These are phyloP conservation scores for Claviceps sp. DNA, from an alignment of 2,329 filamentous ascomycete genomes.

Conservation along the genomic window DNA sequence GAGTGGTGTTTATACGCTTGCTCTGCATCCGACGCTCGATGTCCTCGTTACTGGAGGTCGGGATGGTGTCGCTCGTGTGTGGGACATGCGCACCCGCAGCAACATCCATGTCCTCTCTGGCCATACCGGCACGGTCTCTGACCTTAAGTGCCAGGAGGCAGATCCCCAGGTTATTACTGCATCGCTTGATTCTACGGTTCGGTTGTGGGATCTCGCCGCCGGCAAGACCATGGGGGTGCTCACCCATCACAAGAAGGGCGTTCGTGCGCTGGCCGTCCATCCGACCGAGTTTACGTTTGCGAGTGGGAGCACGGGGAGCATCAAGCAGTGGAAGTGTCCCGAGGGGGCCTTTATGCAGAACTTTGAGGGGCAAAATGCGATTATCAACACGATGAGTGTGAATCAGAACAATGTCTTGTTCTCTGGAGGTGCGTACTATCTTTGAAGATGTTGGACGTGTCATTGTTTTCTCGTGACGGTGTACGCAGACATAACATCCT, in stretches of 20 bases:
- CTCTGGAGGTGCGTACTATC: conserved; percentile 48
- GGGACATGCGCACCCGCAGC: conserved; percentile 95
- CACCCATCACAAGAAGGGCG: conserved; percentile 97
- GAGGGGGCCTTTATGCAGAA: conserved; percentile 99
- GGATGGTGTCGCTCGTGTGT: conserved; percentile 87
- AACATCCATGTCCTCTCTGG: conserved; percentile 90
- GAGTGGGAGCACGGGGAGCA: conserved; percentile 77
- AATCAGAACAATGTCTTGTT: conserved; percentile 95
- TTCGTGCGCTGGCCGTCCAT: conserved; percentile 71
- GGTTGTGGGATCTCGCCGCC: conserved; percentile 90
- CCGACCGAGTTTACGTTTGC: conserved; percentile 95
- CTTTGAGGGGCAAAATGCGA: conserved; percentile 89
- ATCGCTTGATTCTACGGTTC: conserved; percentile 84
- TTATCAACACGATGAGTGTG: conserved; percentile 86
- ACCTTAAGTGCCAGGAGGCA: conserved; percentile 85
- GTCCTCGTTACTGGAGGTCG: conserved; percentile 89
- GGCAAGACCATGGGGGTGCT: conserved; percentile 93
- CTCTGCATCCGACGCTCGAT: conserved; percentile 88
- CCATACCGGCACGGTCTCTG: conserved; percentile 80
- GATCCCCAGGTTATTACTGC: conserved; percentile 90
- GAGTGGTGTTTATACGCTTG: conserved; percentile 85
- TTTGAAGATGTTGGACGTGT: too few relatives aligned
- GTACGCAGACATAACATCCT: neutral
- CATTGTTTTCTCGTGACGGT: neutral
- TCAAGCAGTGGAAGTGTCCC: conserved; percentile 99